phyloP scores from a whole-genome alignment of 257 asterid species.

The Petrea volubilis region DNA sequence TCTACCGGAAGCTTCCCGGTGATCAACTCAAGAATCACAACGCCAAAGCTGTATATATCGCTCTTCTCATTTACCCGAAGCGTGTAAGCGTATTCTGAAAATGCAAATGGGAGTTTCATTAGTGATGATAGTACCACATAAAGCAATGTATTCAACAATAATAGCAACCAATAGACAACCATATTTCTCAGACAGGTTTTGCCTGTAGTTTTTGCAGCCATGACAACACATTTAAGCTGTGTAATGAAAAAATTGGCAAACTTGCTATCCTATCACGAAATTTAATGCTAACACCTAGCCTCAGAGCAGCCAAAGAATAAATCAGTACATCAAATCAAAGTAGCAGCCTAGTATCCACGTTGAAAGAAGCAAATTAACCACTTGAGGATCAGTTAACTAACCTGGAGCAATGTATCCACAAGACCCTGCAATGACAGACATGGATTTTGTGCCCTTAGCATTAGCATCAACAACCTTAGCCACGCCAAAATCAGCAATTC shows the following conservation, averaged over 20 bases:
- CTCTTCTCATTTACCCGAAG: constrained; percentile 95
- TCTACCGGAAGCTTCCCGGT: constrained; percentile 78
- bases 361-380: background rate
- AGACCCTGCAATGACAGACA: constrained; percentile 99
- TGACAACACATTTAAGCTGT: too few species aligned
- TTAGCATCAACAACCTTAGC: constrained; percentile 77
- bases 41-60: constrained; percentile 90
- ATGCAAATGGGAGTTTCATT: background rate
- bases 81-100: constrained; percentile 90
- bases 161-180: too few species aligned
- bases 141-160: too few species aligned
- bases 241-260: too few species aligned
- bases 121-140: too few species aligned
- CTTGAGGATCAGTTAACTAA: constrained; percentile 33
- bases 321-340: background rate
- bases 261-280: too few species aligned
- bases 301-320: too few species aligned
- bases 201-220: too few species aligned
- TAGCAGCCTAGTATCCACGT: background rate
- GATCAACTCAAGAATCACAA: constrained; percentile 77
- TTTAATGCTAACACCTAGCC: too few species aligned
- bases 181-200: too few species aligned
- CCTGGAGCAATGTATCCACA: constrained; percentile 99
- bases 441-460: constrained; percentile 65
- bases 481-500: constrained; percentile 92